Percentiles rank a stretch among this genome's conserved stretches.
Conservation (phyloP, 2,329 filamentous ascomycete genomes). For the Talaromyces sp. region DNA sequence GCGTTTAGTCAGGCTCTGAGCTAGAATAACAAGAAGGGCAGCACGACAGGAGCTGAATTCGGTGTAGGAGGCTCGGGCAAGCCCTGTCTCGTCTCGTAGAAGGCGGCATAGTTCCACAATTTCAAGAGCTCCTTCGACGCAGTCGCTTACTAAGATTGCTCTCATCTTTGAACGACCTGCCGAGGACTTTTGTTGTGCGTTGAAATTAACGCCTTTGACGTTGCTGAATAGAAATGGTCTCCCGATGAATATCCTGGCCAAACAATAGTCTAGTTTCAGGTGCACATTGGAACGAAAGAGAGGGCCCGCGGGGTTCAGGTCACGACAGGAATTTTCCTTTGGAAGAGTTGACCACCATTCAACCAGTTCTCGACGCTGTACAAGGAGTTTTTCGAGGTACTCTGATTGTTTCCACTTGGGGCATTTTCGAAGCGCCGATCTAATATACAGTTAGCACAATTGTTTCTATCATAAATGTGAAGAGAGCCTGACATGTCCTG, state of each 20-base stretch:
- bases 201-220: slow-evolving; percentile 25
- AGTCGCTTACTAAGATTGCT: slow-evolving; percentile 46
- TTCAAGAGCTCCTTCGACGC: slow-evolving; percentile 50
- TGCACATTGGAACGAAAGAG: slow-evolving; percentile 49
- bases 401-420: slow-evolving; percentile 36
- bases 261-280: slow-evolving; percentile 50
- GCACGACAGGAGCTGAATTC: slow-evolving; percentile 55
- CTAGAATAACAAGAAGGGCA: slow-evolving; percentile 47
- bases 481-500: slow-evolving; percentile 33
- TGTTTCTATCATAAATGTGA: not conserved
- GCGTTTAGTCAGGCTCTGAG: slow-evolving; percentile 36
- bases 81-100: slow-evolving; percentile 48
- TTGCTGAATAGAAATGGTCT: slow-evolving; percentile 50
- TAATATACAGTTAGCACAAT: slow-evolving; percentile 10
- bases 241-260: slow-evolving; percentile 52
- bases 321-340: slow-evolving; percentile 34
- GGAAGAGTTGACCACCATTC: slow-evolving; percentile 41
- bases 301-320: slow-evolving; percentile 37
- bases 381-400: slow-evolving; percentile 36
- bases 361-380: slow-evolving; percentile 34
- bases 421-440: slow-evolving; percentile 35
- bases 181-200: slow-evolving; percentile 21
- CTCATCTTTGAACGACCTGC: slow-evolving; percentile 31
- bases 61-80: slow-evolving; percentile 53
- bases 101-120: slow-evolving; percentile 49